These are phyloP conservation scores for Mercurialis annua DNA, from an alignment of 345 rosid genomes.

Conservation along the genomic window DNA sequence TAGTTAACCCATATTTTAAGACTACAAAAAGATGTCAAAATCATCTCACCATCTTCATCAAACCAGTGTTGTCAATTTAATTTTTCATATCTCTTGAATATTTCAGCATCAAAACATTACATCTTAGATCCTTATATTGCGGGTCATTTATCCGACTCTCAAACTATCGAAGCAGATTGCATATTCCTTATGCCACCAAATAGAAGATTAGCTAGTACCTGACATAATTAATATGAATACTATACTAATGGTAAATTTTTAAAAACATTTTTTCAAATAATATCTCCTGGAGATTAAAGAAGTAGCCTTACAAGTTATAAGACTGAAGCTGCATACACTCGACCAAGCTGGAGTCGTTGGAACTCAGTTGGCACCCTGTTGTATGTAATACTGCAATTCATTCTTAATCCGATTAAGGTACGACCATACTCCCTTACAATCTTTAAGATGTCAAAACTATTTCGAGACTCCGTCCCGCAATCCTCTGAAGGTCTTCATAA, in stretches of 20 bases:
- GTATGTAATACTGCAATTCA: conserved; percentile 74
- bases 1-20: conserved; percentile 76
- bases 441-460: conserved; percentile 56
- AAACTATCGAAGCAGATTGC: conserved; percentile 19
- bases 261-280: conserved; percentile 52
- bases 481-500: conserved; percentile 79
- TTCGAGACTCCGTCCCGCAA: conserved; percentile 87
- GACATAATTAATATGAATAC: conserved; percentile 30
- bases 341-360: conserved; percentile 43
- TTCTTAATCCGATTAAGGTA: conserved; percentile 66
- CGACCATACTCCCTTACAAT: conserved; percentile 71
- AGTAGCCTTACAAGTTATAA: conserved; percentile 85
- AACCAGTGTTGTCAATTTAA: conserved; percentile 44
- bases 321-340: conserved; percentile 60
- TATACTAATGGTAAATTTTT: conserved; percentile 33
- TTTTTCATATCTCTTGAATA: conserved; percentile 65
- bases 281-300: conserved; percentile 71
- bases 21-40: conserved; percentile 76
- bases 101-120: conserved; percentile 67
- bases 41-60: conserved; percentile 38
- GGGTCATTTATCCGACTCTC: conserved; percentile 23
- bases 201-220: conserved; percentile 35
- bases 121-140: conserved; percentile 40
- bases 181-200: conserved; percentile 32
- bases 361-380: conserved; percentile 77